Base-by-base conservation (phyloP, 371 early-diverging fungal genomes). In the Mortierella sp. region DNA sequence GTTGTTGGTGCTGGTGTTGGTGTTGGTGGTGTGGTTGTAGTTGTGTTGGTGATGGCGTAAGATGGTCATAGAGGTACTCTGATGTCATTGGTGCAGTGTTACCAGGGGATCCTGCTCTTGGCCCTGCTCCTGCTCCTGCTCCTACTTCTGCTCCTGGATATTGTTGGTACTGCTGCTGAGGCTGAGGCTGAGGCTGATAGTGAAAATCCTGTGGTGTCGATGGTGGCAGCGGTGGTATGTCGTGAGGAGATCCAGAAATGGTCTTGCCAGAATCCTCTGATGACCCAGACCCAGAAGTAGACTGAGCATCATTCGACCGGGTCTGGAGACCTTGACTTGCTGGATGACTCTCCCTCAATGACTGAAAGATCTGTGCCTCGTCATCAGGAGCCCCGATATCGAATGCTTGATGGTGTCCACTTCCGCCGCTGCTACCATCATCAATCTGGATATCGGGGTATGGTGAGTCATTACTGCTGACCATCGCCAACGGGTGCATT, bases 271-370 rank as follows among this genome's bases (percentile, higher is more conserved):
- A 73, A 13, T 60, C 44, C 5, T 45, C 74, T 0, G 79, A 81
- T 0, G 76, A 80, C n/a, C 73, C 63, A 1, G 76, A 84, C 1
- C 19, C 16, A 31, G 81, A 54, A 0, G 24, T 28, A 0, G 70
- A 34, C 19, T 52, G 72, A 38, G 28, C 19, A 78, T 73, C 70
- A 0, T 57, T 65, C n/a, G 84, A 48, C 10, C 11, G 48, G 16
- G 74, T 74, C n/a, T 68, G 71, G 21, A 74, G 38, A 0, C 73
- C 74, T 44, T 80, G 80, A 44, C 76, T 80, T 0, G 78, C 70
- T 13, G 68, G 73, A 58, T 73, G 74, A 52, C 75, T 76, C 14
- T 75, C 73, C 50, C 47, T 21, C 54, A 75, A 28, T 1, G 79
- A 78, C 68, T 75, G 73, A 2, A 72, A 48, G 16, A 45, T 48